phyloP scores from a whole-genome alignment of 371 early-diverging fungal species.

The Mucor indicus region DNA sequence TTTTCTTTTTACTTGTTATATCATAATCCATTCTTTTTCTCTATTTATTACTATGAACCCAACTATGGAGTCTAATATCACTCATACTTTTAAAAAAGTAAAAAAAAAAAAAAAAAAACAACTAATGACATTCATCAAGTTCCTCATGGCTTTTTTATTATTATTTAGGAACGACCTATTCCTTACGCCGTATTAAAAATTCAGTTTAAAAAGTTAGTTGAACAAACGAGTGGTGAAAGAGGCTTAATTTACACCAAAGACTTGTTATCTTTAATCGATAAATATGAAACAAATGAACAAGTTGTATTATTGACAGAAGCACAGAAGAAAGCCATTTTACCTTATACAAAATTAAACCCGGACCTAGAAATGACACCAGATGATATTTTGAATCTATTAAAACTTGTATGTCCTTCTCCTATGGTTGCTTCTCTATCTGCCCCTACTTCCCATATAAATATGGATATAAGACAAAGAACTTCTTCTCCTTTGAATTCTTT shows the following conservation, averaged over 20 bases:
- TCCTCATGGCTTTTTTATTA: background rate
- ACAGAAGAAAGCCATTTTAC: slow-evolving; percentile 44
- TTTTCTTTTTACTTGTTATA: background rate
- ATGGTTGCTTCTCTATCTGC: slow-evolving; percentile 19
- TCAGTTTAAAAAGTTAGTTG: slow-evolving; percentile 37
- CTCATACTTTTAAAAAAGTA: too few species aligned
- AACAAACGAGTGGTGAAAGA: slow-evolving; percentile 6
- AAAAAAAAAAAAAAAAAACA: too few species aligned
- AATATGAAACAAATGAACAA: slow-evolving; percentile 35
- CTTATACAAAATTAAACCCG: slow-evolving; percentile 36
- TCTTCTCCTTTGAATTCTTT: slow-evolving; percentile 16
- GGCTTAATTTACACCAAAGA: slow-evolving; percentile 46
- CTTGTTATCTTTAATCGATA: slow-evolving; percentile 31
- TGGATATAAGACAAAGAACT: slow-evolving; percentile 13
- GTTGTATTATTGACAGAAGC: slow-evolving; percentile 32
- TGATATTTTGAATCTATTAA: slow-evolving; percentile 42
- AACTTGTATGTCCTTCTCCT: slow-evolving; percentile 32
- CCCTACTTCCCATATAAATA: slow-evolving; percentile 9
- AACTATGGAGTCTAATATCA: too few species aligned
- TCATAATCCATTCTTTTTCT: too few species aligned
- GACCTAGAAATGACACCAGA: slow-evolving; percentile 53
- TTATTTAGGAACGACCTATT: slow-evolving; percentile 15
- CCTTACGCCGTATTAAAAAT: slow-evolving; percentile 42
- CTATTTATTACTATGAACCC: too few species aligned
- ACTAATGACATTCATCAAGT: too few species aligned